These are phyloP conservation scores for Ajuga reptans DNA, from an alignment of 305 asterid species.

Conservation along the genomic window DNA sequence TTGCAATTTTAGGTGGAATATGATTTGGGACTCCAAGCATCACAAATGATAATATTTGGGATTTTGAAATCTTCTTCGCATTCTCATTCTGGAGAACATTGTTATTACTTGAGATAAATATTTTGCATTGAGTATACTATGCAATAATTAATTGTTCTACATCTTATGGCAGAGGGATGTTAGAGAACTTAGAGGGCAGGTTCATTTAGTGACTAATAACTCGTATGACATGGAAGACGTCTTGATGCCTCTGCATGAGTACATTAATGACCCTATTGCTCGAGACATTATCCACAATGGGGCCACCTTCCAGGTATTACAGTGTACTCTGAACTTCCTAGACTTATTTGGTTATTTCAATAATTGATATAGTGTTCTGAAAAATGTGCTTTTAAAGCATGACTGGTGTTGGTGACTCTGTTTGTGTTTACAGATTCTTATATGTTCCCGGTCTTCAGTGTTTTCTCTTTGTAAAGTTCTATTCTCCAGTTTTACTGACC, in stretches of 20 bases:
- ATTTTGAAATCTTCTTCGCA: neutral
- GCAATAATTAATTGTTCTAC: conserved; percentile 5
- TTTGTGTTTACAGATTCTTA: neutral
- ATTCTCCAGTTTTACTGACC: neutral
- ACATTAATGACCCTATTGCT: conserved; percentile 71
- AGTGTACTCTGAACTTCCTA: conserved; percentile 16
- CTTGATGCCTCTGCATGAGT: conserved; percentile 76
- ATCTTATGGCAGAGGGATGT: conserved; percentile 64
- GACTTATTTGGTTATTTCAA: conserved; percentile 11
- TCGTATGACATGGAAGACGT: conserved; percentile 65
- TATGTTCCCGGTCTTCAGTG: neutral
- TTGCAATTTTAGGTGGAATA: neutral
- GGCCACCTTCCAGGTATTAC: conserved; percentile 86
- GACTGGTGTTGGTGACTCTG: neutral
- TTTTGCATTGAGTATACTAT: neutral
- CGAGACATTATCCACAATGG: conserved; percentile 84
- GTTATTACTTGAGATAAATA: neutral
- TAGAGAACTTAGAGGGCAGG: conserved; percentile 45
- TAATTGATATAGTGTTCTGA: neutral
- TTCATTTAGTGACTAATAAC: conserved; percentile 35
- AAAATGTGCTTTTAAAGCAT: conserved; percentile 5
- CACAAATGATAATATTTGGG: neutral
- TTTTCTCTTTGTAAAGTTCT: neutral
- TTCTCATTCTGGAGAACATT: conserved; percentile 2
- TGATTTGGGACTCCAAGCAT: conserved; percentile 2